Evolutionary conservation across 805 yeast species (phyloP).

Genomic region (Saccharomycopsis sp.): DNA sequence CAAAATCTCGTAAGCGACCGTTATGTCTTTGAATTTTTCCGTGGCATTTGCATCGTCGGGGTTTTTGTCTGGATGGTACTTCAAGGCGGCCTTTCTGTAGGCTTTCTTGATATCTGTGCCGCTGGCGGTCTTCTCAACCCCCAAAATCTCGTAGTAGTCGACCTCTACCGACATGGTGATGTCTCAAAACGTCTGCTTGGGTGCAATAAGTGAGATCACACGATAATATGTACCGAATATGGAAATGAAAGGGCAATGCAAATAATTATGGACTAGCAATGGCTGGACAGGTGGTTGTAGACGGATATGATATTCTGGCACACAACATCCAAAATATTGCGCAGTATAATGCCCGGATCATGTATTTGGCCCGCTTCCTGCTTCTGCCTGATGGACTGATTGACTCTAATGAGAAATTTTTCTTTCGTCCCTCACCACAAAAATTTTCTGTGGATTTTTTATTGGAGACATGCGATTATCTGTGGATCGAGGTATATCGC

Average conservation of each 20-base stretch:
- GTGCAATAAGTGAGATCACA: too few relatives aligned
- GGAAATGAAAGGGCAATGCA: too few relatives aligned
- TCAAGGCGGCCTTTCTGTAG: conserved; percentile 74
- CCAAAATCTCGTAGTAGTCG: conserved; percentile 56
- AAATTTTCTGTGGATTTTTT: neutral
- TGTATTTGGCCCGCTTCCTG: too few relatives aligned
- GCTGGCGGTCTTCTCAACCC: conserved; percentile 59
- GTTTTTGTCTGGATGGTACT: conserved; percentile 86
- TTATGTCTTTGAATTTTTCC: conserved; percentile 78
- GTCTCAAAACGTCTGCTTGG: too few relatives aligned
- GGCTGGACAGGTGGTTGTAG: too few relatives aligned
- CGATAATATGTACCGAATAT: too few relatives aligned
- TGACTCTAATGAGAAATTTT: too few relatives aligned
- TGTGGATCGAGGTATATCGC: neutral
- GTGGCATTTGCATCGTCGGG: conserved; percentile 55
- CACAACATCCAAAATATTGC: too few relatives aligned
- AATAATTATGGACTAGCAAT: too few relatives aligned
- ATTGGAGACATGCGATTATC: neutral
- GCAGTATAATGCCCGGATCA: too few relatives aligned
- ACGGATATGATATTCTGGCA: too few relatives aligned
- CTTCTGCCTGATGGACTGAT: too few relatives aligned
- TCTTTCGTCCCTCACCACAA: neutral
- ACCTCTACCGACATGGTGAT: conserved; percentile 12
- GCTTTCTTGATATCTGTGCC: conserved; percentile 73
- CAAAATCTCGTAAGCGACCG: conserved; percentile 79